Evolutionary conservation across 169 alveolate genomes (phyloP), one percentile per base, ranked within the genome.

Genomic region (Neospora caninum): DNA sequence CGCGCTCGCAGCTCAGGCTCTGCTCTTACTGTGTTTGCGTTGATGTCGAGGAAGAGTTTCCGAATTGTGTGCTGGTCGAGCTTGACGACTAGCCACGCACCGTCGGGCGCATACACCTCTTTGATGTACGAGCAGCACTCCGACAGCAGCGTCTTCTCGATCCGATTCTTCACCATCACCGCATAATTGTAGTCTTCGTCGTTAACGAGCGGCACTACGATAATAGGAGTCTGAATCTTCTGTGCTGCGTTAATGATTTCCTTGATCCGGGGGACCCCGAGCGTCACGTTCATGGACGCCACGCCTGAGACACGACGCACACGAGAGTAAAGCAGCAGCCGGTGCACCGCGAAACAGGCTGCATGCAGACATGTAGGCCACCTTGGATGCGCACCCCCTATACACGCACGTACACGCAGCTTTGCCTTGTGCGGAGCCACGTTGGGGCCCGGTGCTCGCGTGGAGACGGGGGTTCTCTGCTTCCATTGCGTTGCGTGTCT

Each of bases 221-320:
- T 98, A 69, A 99, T 97, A 22, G 99, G 99, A 29, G 99, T 99
- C 64, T 98, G 97, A 25, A 99, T 99, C 82, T 95, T 97, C 94
- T 97, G 97, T 25, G 99, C 98, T 36, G 99, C 99, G 95, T 99
- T 98, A 64, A 99, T 98, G 89, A 99, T 99, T 98, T 99, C 99
- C 96, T 99, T 98, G 80, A 99, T 99, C 89, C 99, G 96, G 43
- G 99, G 99, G 45, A 99, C 99, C 34, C 99, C 99, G 89, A 98
- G 97, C 29, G 99, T 98, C 31, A 99, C 99, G 96, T 99, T 99
- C 99, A 99, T 99, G 95, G 73, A 92, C 82, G 97, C 97, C 67
- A 94, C 96, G 27, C 96, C 95, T 93, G 92, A 39, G 36, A 22
- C 69, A 13, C n/a, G 41, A 38, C 6, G 41, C 67, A 49, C 31